A percentile compares a stretch with the other conserved stretches of the same genome.
Evolutionary conservation across 306 rosid genomes (phyloP).

Genomic region (Prunus salicina): DNA sequence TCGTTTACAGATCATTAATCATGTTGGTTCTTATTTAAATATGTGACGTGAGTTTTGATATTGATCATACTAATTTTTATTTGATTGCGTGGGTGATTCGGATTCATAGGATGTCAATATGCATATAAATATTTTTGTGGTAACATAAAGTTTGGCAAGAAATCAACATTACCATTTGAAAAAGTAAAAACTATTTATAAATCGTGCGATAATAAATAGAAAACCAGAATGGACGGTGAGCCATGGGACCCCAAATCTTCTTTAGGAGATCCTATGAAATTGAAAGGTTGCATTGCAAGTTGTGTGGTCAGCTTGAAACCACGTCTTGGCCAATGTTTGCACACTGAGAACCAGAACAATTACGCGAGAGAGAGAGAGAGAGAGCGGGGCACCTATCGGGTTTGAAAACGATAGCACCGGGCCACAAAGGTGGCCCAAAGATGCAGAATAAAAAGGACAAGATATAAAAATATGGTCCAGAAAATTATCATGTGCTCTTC

Average conservation of each 20-base stretch:
- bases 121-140: too few species aligned
- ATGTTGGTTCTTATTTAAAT: too few species aligned
- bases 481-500: neutral
- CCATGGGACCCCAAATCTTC: slow-evolving; percentile 14
- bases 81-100: too few species aligned
- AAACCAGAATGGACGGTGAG: neutral
- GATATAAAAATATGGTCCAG: neutral
- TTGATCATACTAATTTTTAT: too few species aligned
- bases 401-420: neutral
- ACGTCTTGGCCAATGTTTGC: neutral
- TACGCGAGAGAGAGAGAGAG: neutral
- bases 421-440: neutral
- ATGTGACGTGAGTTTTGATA: too few species aligned
- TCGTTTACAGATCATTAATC: too few species aligned
- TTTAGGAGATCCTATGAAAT: neutral
- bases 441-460: neutral
- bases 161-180: too few species aligned
- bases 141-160: too few species aligned
- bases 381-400: neutral
- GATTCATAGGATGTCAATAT: too few species aligned
- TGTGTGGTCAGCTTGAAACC: neutral
- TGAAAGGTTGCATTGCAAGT: slow-evolving; percentile 5
- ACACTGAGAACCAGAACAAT: neutral
- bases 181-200: too few species aligned
- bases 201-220: neutral